Base-by-base conservation (phyloP, 2,329 filamentous ascomycete species). In the Fusarium nanum region DNA sequence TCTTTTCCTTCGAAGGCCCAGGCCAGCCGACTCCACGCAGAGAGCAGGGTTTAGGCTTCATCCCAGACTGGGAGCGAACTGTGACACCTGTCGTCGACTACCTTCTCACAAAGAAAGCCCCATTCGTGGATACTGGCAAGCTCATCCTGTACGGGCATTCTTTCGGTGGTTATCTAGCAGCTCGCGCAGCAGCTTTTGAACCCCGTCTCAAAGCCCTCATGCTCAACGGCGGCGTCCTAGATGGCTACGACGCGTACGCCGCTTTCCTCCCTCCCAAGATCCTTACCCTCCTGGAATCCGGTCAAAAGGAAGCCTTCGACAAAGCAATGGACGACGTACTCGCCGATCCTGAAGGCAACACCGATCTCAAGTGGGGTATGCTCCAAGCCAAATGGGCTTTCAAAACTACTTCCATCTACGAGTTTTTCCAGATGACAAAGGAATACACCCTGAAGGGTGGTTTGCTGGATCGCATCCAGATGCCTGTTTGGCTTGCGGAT, bases 321-420 rank as follows among this genome's bases (percentile, higher is more conserved):
- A 47, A 70, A 3, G 34, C 54, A 5, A n/a, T 60, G 13, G 1
- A 49, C 7, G 34, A 37, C 3, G 34, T 64, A 3, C 44, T 66
- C 4, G 46, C 62, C 3, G 58, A 57, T n/a, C 64, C 71, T 2
- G 23, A 64, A 4, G 23, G 47, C 2, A 40, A 70, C 9, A 74
- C 77, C 0, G 46, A 27, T 16, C 44, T 71, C 9, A 69, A 70
- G 22, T 80, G 78, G 78, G 76, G 68, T 37, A 45, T 80, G 7
- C 66, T 74, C 2, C 77, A 80, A 30, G 78, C 75, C 3, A 65
- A 80, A 3, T 80, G 78, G 78, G 68, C 70, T 1, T 81, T 79
- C 56, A 71, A 78, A 20, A 41, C 72, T 16, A 46, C 69, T 73
- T 75, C 67, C 12, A 77, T 73, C 2, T 80, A 71, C 50, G 70